phyloP scores from a whole-genome alignment of 768 basidiomycete species.

The Daedaleopsis sinensis region DNA sequence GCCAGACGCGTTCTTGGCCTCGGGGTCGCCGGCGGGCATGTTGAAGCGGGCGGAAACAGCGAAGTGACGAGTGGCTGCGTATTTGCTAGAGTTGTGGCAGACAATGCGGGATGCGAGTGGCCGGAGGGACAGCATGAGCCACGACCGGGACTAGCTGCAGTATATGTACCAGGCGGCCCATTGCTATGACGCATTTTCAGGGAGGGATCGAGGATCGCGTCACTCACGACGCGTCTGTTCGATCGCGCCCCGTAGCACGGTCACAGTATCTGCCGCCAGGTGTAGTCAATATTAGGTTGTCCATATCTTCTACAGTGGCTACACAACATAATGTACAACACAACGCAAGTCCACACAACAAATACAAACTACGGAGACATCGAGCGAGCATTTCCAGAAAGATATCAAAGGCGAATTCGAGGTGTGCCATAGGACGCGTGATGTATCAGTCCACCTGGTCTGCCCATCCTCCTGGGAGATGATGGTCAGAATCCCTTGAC shows the following conservation, averaged over 20 bases:
- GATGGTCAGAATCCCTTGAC: slow-evolving; percentile 2
- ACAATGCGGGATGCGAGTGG: not conserved
- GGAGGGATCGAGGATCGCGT: slow-evolving; percentile 12
- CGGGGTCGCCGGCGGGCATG: slow-evolving; percentile 27
- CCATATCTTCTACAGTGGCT: too few species aligned
- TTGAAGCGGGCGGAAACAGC: slow-evolving; percentile 5
- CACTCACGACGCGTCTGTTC: slow-evolving; percentile 7
- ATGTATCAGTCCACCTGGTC: slow-evolving; percentile 22
- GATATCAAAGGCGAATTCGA: not conserved
- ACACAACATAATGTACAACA: not conserved
- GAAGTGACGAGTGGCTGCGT: slow-evolving; percentile 4
- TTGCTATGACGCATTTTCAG: slow-evolving; percentile 4
- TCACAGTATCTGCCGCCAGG: not conserved
- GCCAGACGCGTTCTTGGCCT: slow-evolving; percentile 41
- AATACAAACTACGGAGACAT: not conserved
- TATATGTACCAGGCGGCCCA: slow-evolving; percentile 1
- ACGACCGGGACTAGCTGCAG: too few species aligned
- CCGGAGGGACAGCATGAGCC: slow-evolving; percentile 7
- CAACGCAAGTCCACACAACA: not conserved
- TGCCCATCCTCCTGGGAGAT: slow-evolving; percentile 26
- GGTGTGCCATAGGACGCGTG: not conserved
- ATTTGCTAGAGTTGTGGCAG: not conserved
- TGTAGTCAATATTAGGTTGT: too few species aligned
- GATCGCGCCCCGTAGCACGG: slow-evolving; percentile 2
- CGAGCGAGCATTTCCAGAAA: not conserved